These are phyloP conservation scores for Glaciozyma antarctica DNA, from an alignment of 768 basidiomycete species.

Conservation along the genomic window DNA sequence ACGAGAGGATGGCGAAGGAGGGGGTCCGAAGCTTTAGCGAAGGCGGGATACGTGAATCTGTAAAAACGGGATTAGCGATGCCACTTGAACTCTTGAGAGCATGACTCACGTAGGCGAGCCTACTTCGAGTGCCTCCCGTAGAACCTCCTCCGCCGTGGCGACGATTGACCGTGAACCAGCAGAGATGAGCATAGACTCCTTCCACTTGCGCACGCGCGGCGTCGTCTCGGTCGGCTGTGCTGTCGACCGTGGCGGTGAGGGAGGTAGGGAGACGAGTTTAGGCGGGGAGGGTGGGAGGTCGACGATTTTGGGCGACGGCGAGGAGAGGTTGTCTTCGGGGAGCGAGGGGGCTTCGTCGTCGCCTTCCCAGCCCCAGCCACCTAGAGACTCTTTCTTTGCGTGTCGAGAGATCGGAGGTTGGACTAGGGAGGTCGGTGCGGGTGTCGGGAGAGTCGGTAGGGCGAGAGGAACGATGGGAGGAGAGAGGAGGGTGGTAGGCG, in stretches of 20 bases:
- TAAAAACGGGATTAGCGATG: neutral
- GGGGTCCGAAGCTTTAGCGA: conserved; percentile 20
- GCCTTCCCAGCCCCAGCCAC: conserved; percentile 20
- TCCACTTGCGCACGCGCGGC: neutral
- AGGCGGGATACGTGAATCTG: conserved; percentile 24
- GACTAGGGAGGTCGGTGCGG: neutral
- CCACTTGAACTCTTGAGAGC: conserved; percentile 19
- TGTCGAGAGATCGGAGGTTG: neutral
- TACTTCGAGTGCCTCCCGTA: conserved; percentile 29
- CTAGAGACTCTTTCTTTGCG: neutral
- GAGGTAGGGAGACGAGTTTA: neutral
- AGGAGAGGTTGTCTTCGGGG: neutral
- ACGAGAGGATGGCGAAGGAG: conserved; percentile 31
- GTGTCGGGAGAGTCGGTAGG: neutral
- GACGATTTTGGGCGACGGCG: neutral
- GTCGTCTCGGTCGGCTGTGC: neutral
- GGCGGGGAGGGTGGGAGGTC: neutral
- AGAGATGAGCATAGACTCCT: conserved; percentile 29
- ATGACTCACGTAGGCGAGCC: conserved; percentile 15
- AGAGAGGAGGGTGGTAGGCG: too few species aligned
- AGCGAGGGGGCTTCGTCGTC: neutral
- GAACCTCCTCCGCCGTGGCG: conserved; percentile 22
- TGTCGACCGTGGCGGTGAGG: neutral
- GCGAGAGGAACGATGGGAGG: neutral
- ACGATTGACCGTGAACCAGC: conserved; percentile 16